Conservation (phyloP, 2,329 filamentous ascomycete genomes). For the Exutisphaerella laricina region DNA sequence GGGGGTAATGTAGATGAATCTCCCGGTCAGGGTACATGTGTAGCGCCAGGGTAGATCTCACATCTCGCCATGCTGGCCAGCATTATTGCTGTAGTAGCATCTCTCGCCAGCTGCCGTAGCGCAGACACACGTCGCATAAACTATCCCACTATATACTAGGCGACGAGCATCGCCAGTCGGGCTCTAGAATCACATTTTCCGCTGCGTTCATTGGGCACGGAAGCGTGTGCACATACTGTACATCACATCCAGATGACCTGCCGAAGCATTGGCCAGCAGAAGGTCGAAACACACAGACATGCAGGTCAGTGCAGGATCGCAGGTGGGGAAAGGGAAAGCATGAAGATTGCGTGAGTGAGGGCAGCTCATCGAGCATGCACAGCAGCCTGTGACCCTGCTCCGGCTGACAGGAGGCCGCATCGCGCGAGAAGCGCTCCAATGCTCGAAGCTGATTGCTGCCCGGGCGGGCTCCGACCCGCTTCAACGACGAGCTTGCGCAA, state of each 20-base stretch:
- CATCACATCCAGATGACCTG: not conserved
- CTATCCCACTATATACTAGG: no score
- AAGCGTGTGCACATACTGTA: not conserved
- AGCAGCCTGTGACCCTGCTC: not conserved
- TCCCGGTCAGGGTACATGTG: no score
- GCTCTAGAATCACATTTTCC: no score
- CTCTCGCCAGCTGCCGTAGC: no score
- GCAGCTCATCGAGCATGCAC: slow-evolving; percentile 9
- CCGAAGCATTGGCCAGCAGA: not conserved
- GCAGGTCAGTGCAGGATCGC: not conserved
- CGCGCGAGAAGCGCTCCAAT: slow-evolving; percentile 1
- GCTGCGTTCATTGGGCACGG: not conserved
- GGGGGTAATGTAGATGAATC: no score
- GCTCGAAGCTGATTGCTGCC: slow-evolving; percentile 3
- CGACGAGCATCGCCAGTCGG: no score
- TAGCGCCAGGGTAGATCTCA: no score
- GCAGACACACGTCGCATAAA: no score
- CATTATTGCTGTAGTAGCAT: no score
- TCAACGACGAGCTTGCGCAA: no score
- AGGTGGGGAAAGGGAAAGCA: not conserved
- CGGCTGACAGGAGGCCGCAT: not conserved
- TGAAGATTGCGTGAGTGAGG: no score
- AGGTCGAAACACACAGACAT: not conserved
- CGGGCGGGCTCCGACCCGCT: slow-evolving; percentile 7
- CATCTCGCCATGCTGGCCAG: no score